Percentiles rank a stretch among this genome's conserved stretches.
Conservation (phyloP, 2,329 filamentous ascomycete genomes). For the Tetracladium maxilliforme region DNA sequence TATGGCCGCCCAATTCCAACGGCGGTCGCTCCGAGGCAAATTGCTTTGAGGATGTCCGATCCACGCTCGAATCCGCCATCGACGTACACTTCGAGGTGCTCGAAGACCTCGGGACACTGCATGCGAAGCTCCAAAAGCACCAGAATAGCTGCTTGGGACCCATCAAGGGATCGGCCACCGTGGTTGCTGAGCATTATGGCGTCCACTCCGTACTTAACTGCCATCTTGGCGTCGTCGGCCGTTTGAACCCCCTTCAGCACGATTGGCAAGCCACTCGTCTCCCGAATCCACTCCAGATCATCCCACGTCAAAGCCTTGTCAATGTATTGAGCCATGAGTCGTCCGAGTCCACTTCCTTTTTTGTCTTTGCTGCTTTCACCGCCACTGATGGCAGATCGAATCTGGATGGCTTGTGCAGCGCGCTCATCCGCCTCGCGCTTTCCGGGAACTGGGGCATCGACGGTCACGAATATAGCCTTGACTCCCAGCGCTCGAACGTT, state of each 20-base stretch:
- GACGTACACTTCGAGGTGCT: constrained; percentile 33
- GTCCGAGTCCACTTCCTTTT: constrained; percentile 35
- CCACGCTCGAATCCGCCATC: constrained; percentile 37
- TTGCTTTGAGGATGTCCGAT: constrained; percentile 36
- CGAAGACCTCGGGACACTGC: constrained; percentile 31
- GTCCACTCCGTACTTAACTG: constrained; percentile 31
- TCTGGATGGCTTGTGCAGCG: constrained; percentile 26
- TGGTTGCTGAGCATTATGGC: constrained; percentile 43
- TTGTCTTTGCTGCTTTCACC: constrained; percentile 29
- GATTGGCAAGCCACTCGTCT: constrained; percentile 29
- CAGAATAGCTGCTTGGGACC: constrained; percentile 29
- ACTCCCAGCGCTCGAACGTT: constrained; percentile 29
- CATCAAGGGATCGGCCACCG: constrained; percentile 39
- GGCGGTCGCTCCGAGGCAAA: constrained; percentile 35
- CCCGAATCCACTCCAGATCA: constrained; percentile 35
- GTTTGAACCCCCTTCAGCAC: constrained; percentile 41
- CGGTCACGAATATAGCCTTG: constrained; percentile 31
- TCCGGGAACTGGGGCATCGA: constrained; percentile 36
- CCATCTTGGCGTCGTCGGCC: constrained; percentile 35
- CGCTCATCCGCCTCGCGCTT: constrained; percentile 43
- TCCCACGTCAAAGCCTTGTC: constrained; percentile 35
- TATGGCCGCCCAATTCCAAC: constrained; percentile 37
- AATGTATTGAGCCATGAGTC: constrained; percentile 34
- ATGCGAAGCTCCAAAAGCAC: constrained; percentile 35
- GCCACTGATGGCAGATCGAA: constrained; percentile 21